These are phyloP conservation scores for Pseudonitzschia delicatissima DNA, from an alignment of 108 stramenopile genomes.

Conservation along the genomic window DNA sequence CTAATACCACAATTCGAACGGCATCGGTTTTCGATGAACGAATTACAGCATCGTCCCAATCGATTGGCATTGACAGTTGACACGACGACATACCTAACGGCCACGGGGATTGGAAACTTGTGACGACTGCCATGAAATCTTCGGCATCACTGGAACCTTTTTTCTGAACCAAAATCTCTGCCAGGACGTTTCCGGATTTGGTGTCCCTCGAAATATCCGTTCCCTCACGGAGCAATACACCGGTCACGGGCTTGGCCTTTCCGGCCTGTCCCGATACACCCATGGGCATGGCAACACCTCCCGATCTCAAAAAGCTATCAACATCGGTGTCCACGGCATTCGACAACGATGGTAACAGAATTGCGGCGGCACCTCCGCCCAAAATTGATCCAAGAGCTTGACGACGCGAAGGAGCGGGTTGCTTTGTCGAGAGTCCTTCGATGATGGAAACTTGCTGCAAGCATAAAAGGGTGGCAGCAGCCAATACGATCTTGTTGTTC, in stretches of 20 bases:
- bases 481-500: too few species aligned
- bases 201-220: constrained; percentile 59
- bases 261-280: constrained; percentile 80
- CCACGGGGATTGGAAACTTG: constrained; percentile 67
- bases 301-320: constrained; percentile 47
- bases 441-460: not conserved
- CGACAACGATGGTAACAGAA: not conserved
- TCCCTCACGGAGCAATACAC: constrained; percentile 75
- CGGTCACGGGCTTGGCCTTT: constrained; percentile 71
- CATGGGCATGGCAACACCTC: constrained; percentile 67
- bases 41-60: too few species aligned
- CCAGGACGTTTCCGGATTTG: constrained; percentile 53
- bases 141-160: constrained; percentile 20
- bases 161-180: constrained; percentile 61
- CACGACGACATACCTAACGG: constrained; percentile 40
- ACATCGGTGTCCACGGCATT: constrained; percentile 22
- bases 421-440: not conserved
- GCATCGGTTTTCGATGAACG: too few species aligned
- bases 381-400: not conserved
- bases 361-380: not conserved
- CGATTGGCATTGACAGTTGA: not conserved
- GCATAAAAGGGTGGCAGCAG: not conserved
- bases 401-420: not conserved
- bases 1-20: not conserved
- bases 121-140: constrained; percentile 48